A percentile compares a stretch with the other conserved stretches of the same genome.
These are phyloP conservation scores for Tulasnella sp. DNA, from an alignment of 768 basidiomycete genomes.

Conservation along the genomic window DNA sequence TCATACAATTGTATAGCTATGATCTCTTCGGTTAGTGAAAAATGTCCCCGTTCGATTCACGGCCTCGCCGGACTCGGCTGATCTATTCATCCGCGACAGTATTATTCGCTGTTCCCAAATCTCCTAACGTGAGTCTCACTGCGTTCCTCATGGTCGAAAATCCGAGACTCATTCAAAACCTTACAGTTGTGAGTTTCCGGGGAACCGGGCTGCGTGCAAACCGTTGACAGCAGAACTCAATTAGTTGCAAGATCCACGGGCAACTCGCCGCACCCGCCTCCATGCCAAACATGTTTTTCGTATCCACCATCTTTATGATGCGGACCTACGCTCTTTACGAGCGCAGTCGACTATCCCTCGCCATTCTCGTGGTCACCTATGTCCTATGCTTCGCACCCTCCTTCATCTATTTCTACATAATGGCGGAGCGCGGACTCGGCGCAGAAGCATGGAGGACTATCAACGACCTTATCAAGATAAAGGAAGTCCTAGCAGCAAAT, in stretches of 20 bases:
- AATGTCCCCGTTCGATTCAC: neutral
- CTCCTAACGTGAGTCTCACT: neutral
- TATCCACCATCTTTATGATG: neutral
- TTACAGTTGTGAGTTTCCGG: neutral
- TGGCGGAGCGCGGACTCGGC: neutral
- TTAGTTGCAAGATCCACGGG: neutral
- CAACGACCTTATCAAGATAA: neutral
- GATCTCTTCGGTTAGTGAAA: neutral
- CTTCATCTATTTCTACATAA: neutral
- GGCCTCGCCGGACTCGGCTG: neutral
- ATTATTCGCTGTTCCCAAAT: neutral
- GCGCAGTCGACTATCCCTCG: neutral
- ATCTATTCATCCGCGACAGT: neutral
- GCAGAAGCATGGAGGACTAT: neutral
- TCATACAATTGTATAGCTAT: neutral
- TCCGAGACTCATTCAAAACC: neutral
- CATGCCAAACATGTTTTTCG: neutral
- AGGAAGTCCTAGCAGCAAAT: neutral
- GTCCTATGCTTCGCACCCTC: neutral
- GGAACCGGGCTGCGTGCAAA: neutral
- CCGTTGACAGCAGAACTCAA: neutral
- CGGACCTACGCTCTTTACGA: neutral
- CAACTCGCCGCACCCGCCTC: neutral
- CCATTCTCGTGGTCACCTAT: neutral
- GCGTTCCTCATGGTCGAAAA: neutral